These are phyloP conservation scores for Pseudonitzschia multiseries DNA, from an alignment of 108 stramenopile genomes.

Conservation along the genomic window DNA sequence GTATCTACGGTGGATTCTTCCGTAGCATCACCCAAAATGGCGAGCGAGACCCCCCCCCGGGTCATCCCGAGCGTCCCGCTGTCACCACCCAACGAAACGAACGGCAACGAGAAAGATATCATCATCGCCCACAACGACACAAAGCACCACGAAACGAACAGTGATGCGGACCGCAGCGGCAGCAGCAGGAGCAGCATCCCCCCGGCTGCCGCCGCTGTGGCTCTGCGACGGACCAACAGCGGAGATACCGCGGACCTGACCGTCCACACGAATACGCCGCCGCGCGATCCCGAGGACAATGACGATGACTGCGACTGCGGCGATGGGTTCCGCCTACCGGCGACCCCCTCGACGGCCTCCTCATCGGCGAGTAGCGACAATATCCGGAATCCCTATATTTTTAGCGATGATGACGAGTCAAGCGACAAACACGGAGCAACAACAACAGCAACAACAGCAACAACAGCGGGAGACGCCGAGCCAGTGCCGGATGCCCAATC, in stretches of 20 bases:
- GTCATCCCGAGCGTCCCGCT: background rate
- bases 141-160: background rate
- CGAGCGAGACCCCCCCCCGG: background rate
- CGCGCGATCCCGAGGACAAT: background rate
- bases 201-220: too few species aligned
- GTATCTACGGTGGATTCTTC: too few species aligned
- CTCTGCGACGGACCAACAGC: background rate
- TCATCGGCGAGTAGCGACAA: background rate
- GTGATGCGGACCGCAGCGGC: too few species aligned
- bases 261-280: too few species aligned
- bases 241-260: background rate
- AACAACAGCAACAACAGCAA: background rate
- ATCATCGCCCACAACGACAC: background rate
- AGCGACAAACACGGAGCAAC: background rate
- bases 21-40: too few species aligned
- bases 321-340: background rate
- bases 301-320: background rate
- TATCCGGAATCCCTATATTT: background rate
- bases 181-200: too few species aligned
- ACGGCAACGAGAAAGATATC: background rate
- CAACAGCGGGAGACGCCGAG: background rate
- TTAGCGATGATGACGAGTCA: background rate
- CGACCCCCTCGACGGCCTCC: background rate
- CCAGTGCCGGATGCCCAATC: too few species aligned
- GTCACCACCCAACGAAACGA: background rate